Evolutionary conservation across 345 rosid genomes (phyloP), one percentile per base, ranked within the genome.

Genomic region (Cardamine resedifolia): DNA sequence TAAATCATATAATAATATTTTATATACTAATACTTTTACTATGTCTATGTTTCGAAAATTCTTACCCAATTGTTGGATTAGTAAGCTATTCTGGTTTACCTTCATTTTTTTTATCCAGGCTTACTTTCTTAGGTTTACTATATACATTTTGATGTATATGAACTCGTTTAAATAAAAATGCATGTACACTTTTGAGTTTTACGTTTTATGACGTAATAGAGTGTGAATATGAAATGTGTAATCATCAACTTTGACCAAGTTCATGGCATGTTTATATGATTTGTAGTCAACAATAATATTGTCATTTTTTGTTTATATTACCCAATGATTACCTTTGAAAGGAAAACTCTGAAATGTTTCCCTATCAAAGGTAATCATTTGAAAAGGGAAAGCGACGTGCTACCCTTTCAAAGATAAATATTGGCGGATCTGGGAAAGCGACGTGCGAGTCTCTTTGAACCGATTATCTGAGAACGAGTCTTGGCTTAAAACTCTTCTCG

Each of bases 201-300:
- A 19, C 7, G 23, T 24, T 58, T n/a, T 4, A 24, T 44, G 48
- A 47, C 58, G 60, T 60, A 71, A 20, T 15, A 47, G 34, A 31
- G 38, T 18, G 24, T 50, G 68, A 61, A 61, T 39, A 71, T 11
- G 61, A 61, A 61, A 61, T 26, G 70, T 72, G 64, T 43, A 64
- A 53, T 53, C 44, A 16, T 53, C 63, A 63, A 63, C 76, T 52
- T 44, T 72, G 76, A 72, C 76, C 11, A 43, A 63, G 36, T 57
- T 74, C 68, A 74, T 41, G 44, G 30, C 57, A 74, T 51, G 63
- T 34, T 67, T 66, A 28, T 41, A 41, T 14, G 36, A 66, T 58
- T 38, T 50, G 18, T 49, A 74, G 27, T 61, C 36, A 74, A 38
- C 18, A 20, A 49, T 34, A 28, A 27, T 43, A 36, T 38, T 57